phyloP scores from a whole-genome alignment of 75 land plant genomes.

The Cryptomeria japonica region DNA sequence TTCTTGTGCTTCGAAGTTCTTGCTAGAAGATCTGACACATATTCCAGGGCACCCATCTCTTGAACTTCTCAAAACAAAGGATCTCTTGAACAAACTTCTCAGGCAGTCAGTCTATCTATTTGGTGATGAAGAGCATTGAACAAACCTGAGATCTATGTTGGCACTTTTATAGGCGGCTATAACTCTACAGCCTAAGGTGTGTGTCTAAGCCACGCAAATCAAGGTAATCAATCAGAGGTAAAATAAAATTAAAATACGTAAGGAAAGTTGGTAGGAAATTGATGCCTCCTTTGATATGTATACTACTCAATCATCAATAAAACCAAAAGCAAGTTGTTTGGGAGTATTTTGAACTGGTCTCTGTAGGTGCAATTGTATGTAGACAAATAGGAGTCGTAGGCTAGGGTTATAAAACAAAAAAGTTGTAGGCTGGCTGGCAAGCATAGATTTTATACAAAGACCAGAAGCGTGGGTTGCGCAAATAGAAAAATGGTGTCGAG shows the following conservation, averaged over 20 bases:
- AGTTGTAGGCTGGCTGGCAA: no score
- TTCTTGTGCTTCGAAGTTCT: constrained; percentile 23
- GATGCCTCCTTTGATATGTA: neutral
- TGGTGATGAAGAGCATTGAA: neutral
- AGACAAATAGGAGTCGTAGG: no score
- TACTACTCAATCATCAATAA: no score
- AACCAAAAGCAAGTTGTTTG: no score
- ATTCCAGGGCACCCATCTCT: constrained; percentile 32
- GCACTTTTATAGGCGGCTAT: neutral
- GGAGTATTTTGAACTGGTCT: no score
- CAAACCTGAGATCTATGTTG: neutral
- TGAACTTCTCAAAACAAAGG: no score
- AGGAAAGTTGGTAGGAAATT: neutral
- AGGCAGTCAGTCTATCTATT: neutral
- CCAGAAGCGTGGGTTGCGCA: no score
- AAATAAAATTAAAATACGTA: neutral
- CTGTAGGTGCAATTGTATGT: no score
- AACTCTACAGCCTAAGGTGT: neutral
- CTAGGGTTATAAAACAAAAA: no score
- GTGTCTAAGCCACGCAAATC: neutral
- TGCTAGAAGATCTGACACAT: constrained; percentile 24
- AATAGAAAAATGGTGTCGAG: no score
- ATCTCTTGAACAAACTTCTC: neutral
- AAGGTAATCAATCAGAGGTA: neutral
- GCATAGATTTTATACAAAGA: no score